Percentiles rank a stretch among this genome's conserved stretches.
phyloP scores from a whole-genome alignment of 352 stramenopile species.

The Achlya hypogyna region DNA sequence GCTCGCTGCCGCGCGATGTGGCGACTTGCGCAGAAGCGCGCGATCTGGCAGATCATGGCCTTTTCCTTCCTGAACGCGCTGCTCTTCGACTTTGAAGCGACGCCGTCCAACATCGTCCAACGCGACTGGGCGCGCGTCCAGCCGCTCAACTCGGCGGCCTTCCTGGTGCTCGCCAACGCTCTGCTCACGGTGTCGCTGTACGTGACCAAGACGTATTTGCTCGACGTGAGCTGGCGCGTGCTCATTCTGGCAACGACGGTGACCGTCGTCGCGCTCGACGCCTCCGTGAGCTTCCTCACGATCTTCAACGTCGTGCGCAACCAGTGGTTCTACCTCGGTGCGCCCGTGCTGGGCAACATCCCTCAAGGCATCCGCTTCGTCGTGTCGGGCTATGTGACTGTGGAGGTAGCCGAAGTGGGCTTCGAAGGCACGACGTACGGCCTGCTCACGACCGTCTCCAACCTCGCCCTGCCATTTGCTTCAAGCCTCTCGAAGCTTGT shows the following conservation, averaged over 20 bases:
- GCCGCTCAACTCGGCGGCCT: slow-evolving; percentile 39
- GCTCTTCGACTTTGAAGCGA: slow-evolving; percentile 31
- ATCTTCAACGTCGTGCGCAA: slow-evolving; percentile 51
- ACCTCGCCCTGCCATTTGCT: slow-evolving; percentile 27
- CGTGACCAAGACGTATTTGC: slow-evolving; percentile 41
- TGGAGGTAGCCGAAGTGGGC: slow-evolving; percentile 32
- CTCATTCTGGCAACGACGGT: slow-evolving; percentile 31
- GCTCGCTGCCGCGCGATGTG: neutral
- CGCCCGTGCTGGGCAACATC: slow-evolving; percentile 39
- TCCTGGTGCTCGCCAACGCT: slow-evolving; percentile 37
- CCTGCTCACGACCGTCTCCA: slow-evolving; percentile 28
- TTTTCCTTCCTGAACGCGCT: slow-evolving; percentile 58
- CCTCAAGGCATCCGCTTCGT: slow-evolving; percentile 18
- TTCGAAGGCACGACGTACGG: slow-evolving; percentile 32
- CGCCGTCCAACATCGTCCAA: slow-evolving; percentile 37
- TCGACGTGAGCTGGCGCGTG: slow-evolving; percentile 42
- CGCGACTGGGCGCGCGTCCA: slow-evolving; percentile 47
- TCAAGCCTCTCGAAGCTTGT: slow-evolving; percentile 55
- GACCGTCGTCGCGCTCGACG: slow-evolving; percentile 31
- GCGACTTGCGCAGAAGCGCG: slow-evolving; percentile 43
- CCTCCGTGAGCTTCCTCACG: slow-evolving; percentile 40
- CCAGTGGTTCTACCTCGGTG: slow-evolving; percentile 38
- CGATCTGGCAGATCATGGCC: slow-evolving; percentile 64
- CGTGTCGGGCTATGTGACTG: slow-evolving; percentile 26
- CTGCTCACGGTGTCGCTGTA: slow-evolving; percentile 53